Base-by-base conservation (phyloP, 805 yeast genomes). In the Priceomyces medius region DNA sequence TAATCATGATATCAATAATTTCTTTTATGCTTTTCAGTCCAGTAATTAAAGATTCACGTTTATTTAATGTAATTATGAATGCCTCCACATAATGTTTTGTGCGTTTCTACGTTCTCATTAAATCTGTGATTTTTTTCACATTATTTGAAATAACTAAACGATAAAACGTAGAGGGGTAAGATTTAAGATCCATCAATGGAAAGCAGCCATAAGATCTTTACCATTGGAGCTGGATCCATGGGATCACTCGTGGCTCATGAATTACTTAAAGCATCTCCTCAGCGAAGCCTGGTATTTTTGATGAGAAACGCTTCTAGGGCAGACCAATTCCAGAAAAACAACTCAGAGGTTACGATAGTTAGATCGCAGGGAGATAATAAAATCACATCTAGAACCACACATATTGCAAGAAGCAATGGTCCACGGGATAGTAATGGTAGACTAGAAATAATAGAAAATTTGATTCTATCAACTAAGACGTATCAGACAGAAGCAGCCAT, bases 401-500 rank as follows among this genome's bases (percentile, higher is more conserved):
- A 51, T 44, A 51, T 16, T 49, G 69, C 37, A 58, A 68, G 12
- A 48, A 49, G 6, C 51, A 53, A 31, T 54, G 66, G 40, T 31
- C 54, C 46, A 19, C 27, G 38, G 31, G 33, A 18, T 14, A 40
- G 19, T 7, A 37, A 44, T 10, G 47, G 44, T 12, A 20, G 36
- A 18, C 37, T 35, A 20, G 37, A 34, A 4, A 44, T n/a, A 1
- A 79, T 85, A 34, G 68, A 71, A 13, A 76, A 82, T 51, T 61
- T 91, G 44, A 73, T 91, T 7, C 74, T 91, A 7, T 70, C 95
- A 7, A 88, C 96, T 3, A 91, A 91, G 61, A 80, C 95, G 0
- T 80, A 83, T 46, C 87, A 85, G 53, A 85, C 95, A 0, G 63
- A 71, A 17, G 58, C 61, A 3, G 95, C 97, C 0, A 45, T 90